These are phyloP conservation scores for Malassezia restricta DNA, from an alignment of 1,284 basidiomycete species.

Conservation along the genomic window DNA sequence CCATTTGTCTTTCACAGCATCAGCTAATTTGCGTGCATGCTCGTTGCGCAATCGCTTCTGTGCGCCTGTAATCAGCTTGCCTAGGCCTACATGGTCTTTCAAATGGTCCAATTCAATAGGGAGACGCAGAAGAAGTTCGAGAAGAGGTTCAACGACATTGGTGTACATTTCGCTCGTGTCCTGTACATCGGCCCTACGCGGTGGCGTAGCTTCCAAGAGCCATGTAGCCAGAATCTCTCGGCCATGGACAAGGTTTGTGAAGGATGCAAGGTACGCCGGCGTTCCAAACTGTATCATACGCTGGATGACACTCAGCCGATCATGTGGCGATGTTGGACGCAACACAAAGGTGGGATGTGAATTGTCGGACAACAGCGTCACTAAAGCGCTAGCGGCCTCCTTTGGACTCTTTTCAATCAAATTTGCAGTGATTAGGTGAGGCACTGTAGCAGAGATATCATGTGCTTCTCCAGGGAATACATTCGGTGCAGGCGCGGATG, in stretches of 20 bases:
- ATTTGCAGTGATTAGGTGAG: background rate
- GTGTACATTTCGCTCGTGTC: constrained; percentile 26
- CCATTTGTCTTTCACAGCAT: constrained; percentile 23
- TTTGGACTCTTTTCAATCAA: constrained; percentile 10
- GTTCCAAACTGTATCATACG: constrained; percentile 3
- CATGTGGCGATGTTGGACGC: constrained; percentile 5
- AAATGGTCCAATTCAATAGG: constrained; percentile 24
- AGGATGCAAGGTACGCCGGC: constrained; percentile 3
- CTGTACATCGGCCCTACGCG: constrained; percentile 11
- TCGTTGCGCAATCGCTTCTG: constrained; percentile 18
- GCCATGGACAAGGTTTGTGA: constrained; percentile 7
- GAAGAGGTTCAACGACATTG: constrained; percentile 20
- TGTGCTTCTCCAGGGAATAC: background rate
- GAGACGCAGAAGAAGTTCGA: constrained; percentile 19
- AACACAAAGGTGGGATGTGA: background rate
- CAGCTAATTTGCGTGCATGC: constrained; percentile 17
- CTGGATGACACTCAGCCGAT: constrained; percentile 4
- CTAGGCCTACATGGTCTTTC: constrained; percentile 25
- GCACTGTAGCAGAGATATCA: background rate
- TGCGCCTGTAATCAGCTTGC: constrained; percentile 25
- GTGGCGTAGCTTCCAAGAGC: constrained; percentile 15
- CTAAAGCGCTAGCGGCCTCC: constrained; percentile 10
- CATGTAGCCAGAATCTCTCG: constrained; percentile 13
- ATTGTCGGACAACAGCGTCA: constrained; percentile 6
- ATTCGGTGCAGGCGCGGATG: background rate